A percentile compares a stretch with the other conserved stretches of the same genome.
These are phyloP conservation scores for Hypoxylon rubiginosum DNA, from an alignment of 2,329 filamentous ascomycete genomes.

Conservation along the genomic window DNA sequence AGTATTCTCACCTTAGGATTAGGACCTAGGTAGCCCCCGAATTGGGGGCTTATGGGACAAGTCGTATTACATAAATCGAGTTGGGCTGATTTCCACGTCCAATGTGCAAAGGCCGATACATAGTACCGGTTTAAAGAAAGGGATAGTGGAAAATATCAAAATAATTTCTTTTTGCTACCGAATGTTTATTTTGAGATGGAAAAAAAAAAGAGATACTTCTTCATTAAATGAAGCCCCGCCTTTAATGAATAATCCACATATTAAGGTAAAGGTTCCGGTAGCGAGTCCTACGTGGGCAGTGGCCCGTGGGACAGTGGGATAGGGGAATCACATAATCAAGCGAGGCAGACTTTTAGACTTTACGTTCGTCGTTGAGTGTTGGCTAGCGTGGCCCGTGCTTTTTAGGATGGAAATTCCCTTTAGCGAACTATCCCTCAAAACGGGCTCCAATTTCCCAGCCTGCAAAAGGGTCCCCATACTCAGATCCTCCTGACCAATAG, in stretches of 20 bases:
- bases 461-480: constrained; percentile 46
- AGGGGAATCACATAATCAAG: constrained; percentile 8
- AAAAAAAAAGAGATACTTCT: constrained; percentile 1
- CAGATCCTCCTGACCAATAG: constrained; percentile 38
- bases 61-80: background rate
- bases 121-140: background rate
- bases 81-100: background rate
- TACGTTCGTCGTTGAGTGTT: too few species aligned
- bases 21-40: too few species aligned
- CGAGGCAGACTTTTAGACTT: background rate
- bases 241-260: constrained; percentile 16
- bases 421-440: constrained; percentile 38
- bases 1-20: background rate
- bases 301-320: background rate
- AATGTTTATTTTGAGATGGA: constrained; percentile 12
- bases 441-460: constrained; percentile 50
- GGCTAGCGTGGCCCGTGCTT: too few species aligned
- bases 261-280: constrained; percentile 13
- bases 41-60: background rate
- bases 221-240: constrained; percentile 20
- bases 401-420: constrained; percentile 6
- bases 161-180: constrained; percentile 1
- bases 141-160: background rate
- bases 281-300: constrained; percentile 3
- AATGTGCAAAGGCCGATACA: background rate